A percentile compares a stretch with the other conserved stretches of the same genome.
Conservation (phyloP, 1,284 basidiomycete genomes). For the Heterobasidion parviporum region DNA sequence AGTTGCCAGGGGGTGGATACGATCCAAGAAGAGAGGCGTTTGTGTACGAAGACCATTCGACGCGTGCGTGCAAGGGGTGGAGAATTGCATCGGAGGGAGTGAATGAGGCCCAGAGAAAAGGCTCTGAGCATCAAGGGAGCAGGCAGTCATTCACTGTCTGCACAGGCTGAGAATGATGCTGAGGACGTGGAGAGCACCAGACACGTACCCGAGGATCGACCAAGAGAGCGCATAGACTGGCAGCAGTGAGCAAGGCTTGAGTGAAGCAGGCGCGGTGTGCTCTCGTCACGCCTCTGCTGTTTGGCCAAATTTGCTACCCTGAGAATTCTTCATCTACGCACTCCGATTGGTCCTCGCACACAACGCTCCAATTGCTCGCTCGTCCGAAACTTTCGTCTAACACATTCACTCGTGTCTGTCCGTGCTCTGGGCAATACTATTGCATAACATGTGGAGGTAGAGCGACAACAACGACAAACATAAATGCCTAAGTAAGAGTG, state of each 20-base stretch:
- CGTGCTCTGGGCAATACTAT: constrained; percentile 19
- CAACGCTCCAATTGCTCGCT: not conserved
- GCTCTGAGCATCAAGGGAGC: constrained; percentile 71
- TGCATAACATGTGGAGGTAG: constrained; percentile 28
- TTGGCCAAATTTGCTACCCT: not conserved
- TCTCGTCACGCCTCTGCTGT: too few relatives aligned
- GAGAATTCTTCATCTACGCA: not conserved
- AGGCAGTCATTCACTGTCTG: constrained; percentile 48
- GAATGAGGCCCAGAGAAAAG: constrained; percentile 59
- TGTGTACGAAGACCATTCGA: not conserved
- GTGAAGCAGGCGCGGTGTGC: not conserved
- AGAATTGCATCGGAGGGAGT: not conserved
- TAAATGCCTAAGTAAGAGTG: constrained; percentile 10
- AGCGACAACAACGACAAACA: constrained; percentile 20
- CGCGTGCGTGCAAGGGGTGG: not conserved
- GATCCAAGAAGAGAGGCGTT: not conserved
- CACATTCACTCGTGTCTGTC: not conserved
- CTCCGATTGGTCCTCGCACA: not conserved
- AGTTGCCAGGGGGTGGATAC: too few relatives aligned
- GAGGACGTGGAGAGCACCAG: not conserved
- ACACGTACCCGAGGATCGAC: not conserved
- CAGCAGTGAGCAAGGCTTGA: not conserved
- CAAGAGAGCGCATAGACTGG: not conserved
- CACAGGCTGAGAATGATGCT: not conserved
- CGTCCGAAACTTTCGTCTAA: not conserved